Base-by-base conservation (phyloP, 2,329 filamentous ascomycete genomes). In the Diaporthe vaccinii region DNA sequence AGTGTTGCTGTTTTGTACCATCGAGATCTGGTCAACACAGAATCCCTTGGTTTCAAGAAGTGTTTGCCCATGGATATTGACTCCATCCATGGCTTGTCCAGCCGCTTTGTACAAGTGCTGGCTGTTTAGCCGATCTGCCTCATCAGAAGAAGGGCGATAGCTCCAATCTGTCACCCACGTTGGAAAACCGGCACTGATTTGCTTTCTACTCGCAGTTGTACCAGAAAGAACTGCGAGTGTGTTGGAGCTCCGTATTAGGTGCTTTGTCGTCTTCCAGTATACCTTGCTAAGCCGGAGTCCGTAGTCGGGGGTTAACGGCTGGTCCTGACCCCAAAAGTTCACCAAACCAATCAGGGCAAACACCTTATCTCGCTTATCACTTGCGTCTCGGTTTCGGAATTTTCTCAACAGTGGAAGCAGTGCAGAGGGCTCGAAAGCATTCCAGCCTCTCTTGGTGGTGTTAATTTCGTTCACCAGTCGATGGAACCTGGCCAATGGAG, bases 161-260 rank as follows among this genome's bases (percentile, higher is more conserved):
- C 58, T 73, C 71, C 71, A 73, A 46, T 73, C 58, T 6, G 71
- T 73, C 20, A 73, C 44, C 71, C 71, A 73, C 3, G 71, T 51
- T 5, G 71, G 71, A 12, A 53, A 51, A 8, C 57, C 31, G 15
- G 34, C 58, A 10, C 20, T 15, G 15, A 49, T 49, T 65, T 41
- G 71, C n/a, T n/a, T 25, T 3, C 15, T n/a, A 31, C 49, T 57
- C 25, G 39, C 44, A 41, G 57, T 59, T 2, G 71, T 62, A 3
- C 71, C 71, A 31, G 58, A n/a, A 2, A 73, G 58, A 7, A 73
- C 44, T 17, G 58, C 44, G 17, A 73, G 46, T 9, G 71, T 53
- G 20, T 31, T 55, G 3, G 31, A 65, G 22, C 44, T 65, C 15
- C 44, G 39, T 34, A 73, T 65, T 14, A 73, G 71, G n/a, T 49